Base-by-base conservation (phyloP, 192 early-diverging fungal genomes). In the Coemansia sp. region DNA sequence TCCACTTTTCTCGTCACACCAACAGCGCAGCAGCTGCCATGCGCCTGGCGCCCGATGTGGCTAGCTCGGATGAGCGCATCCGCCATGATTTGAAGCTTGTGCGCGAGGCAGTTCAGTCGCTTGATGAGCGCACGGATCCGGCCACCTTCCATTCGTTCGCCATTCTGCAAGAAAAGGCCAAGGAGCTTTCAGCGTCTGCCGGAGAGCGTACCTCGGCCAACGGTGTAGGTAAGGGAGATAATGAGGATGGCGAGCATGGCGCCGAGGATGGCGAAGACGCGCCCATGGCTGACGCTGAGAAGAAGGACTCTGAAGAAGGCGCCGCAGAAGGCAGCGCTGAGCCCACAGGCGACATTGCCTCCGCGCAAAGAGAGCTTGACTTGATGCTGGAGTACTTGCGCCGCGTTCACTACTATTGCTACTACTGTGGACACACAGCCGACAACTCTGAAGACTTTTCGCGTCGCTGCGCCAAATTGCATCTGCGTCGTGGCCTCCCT, bases 391-490 rank as follows among this genome's bases (percentile, higher is more conserved):
- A 87, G 66, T 99, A 99, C 68, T 86, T 97, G 31, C 90, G 95
- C 52, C 87, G 89, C 33, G 95, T 97, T 8, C 96, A 98, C 85
- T 87, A 92, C 65, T 99, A 93, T 74, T 96, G 96, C 88, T 98
- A 97, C 87, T 99, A 99, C 87, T 94, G 91, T 69, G 95, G 92
- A 13, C 79, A 90, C 63, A 94, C 96, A 34, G 90, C 91, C 54
- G 91, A 92, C 66, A 91, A 85, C 71, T 70, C 88, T 6, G 96
- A 99, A 77, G 95, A 97, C 83, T 91, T 96, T 81, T 68, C 74
- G 46, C 90, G 96, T 68, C 90, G 92, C 65, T 94, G 94, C 65
- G 81, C 85, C 29, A 75, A 88, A 46, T 78, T 82, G 52, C 91
- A 92, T 63, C 79, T 85, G 57, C 88, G 86, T 9, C 88, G 72